Evolutionary conservation across 805 yeast genomes (phyloP), one percentile per base, ranked within the genome.

Genomic region (Dipodascus geniculatus): DNA sequence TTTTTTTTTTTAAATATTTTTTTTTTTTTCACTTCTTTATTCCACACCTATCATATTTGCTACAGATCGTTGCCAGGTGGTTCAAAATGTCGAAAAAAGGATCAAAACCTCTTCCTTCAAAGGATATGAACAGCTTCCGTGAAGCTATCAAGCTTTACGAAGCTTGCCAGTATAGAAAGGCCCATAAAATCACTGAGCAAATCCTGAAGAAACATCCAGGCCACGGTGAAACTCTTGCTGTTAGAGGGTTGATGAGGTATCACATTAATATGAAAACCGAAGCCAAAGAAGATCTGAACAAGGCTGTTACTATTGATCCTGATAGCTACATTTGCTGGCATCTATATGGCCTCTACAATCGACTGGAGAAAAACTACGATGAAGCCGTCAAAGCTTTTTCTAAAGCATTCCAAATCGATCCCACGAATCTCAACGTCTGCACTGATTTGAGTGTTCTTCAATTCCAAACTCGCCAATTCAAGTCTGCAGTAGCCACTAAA

Each of bases 61-160:
- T 4, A 38, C 44, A 38, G 44, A 28, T 28, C 33, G 6, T 6
- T 28, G 11, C 33, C 11, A 11, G 33, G 33, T 28, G 20, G 8
- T 38, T 38, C 19, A 38, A 11, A 38, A 38, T 38, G 44, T 38
- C 44, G 20, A 38, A 38, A 17, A 38, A 38, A 38, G 44, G 44
- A 38, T 38, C 44, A 14, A 38, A 38, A n/a, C 44, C 44, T 48
- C 65, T 64, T 54, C 68, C 65, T 56, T 66, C 68, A 31, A 87
- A 86, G 66, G 96, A 88, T 59, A 91, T 85, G 54, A 74, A 76
- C 31, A 79, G 79, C 58, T 89, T 91, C 72, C 77, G 83, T 55
- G 86, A 84, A 60, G 96, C 96, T 0, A 74, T 93, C 62, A 81
- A 81, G 60, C 75, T 86, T 28, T 93, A 88, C 63, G 98, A 93